Evolutionary conservation across 768 basidiomycete species (phyloP), one percentile per base, ranked within the genome.

Genomic region (Termitomyces sp.): DNA sequence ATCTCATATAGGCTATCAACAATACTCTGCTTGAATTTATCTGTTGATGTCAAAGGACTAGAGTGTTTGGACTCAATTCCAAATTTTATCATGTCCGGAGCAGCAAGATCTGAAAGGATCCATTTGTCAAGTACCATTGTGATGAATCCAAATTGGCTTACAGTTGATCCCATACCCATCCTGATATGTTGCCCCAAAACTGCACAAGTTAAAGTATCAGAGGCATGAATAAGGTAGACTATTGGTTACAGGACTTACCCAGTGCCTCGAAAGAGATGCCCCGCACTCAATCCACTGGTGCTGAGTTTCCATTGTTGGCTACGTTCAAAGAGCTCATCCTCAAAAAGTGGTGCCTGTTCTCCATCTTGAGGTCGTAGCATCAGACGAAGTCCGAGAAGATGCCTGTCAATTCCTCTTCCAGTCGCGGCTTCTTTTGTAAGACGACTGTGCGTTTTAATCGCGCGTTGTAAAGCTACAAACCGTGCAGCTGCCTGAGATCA

Each of bases 121-220:
- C 35, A 33, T 13, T 49, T 20, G 13, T 22, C 2, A 42, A 9
- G 48, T 10, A 13, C 49, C 16, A 30, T 36, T 36, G 10, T 4
- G 7, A 45, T 8, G 16, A 24, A 5, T 49, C 20, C 59, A 22
- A 20, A 48, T 28, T 42, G 22, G 78, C 89, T 65, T 68, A 94
- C 94, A 98, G 68, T 92, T 96, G 64, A 97, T 88, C 1, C 95
- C 94, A 75, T 95, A 96, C 9, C 95, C 95, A 74, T 95, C 87
- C 42, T 82, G 78, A 72, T 86, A 94, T 10, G 77, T 72, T 2
- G 93, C 74, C 4, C 95, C 94, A 70, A 97, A 97, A 4, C 84
- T 86, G 58, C 26, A n/a, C 9, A 40, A 28, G 51, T n/a, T 16
- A 40, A 33, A 55, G 45, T 30, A 32, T 46, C 24, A 33, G 38